Base-by-base conservation (phyloP, 495 filamentous ascomycete genomes). In the Podospora tetraspora region DNA sequence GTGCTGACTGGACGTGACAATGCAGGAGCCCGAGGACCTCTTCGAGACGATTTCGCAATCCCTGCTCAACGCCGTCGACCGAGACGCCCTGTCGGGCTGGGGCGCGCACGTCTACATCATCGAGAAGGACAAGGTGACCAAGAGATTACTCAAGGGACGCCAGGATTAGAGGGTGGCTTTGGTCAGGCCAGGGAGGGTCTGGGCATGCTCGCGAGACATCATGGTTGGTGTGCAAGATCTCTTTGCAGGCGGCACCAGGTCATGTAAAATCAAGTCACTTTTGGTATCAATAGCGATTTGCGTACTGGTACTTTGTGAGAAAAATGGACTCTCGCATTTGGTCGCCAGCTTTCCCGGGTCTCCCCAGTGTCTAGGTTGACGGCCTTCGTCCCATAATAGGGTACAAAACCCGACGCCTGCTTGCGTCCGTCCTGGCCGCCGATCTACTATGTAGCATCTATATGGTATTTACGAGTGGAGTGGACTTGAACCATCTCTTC, bases 111-210 rank as follows among this genome's bases (percentile, higher is more conserved):
- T 99, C 70, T 98, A 97, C 80, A 93, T 99, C 72, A 95, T 99
- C 80, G 96, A 98, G 86, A 99, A 98, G 86, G 93, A 96, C 81
- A 98, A 98, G 89, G 93, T 98, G 57, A 97, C 94, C 74, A 97
- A 99, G 90, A 86, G 95, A 76, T 86, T 98, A 85, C 81, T 99
- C 76, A 99, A 99, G 87, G 94, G 95, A 78, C 79, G 84, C 76
- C 84, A 85, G 78, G 84, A 86, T 77, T 86, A 86, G 72, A 76
- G 57, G 52, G 25, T 34, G 68, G 58, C 30, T 62, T 27, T 63
- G 19, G 27, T 27, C 59, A 23, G 11, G 21, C 37, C 37, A 25
- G 62, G 23, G 43, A 58, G 52, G 21, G 52, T 37, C n/a, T 34
- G 43, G 19, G 19, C 43, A n/a, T n/a, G 43, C 16, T 7, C 19